Evolutionary conservation across 176 grass and related monocot genomes (phyloP).

Genomic region (Miscanthus lutarioriparius): DNA sequence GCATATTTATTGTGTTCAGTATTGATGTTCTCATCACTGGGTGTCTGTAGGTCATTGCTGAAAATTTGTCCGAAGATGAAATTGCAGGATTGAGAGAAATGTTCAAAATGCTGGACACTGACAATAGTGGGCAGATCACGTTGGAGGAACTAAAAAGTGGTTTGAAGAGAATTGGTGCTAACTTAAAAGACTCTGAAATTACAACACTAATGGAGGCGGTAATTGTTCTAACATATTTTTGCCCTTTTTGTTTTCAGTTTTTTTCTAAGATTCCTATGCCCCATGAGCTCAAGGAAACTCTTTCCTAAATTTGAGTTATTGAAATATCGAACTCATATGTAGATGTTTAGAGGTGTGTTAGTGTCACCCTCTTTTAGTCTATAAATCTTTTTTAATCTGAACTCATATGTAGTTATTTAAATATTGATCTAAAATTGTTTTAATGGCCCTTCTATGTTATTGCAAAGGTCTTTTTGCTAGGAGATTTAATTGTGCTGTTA

Average conservation of each 20-base stretch:
- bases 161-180: constrained; percentile 78
- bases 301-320: constrained; percentile 25
- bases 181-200: constrained; percentile 92
- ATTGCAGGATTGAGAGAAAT: constrained; percentile 93
- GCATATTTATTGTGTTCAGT: constrained; percentile 18
- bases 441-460: constrained; percentile 9
- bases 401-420: background rate
- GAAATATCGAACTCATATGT: constrained; percentile 8
- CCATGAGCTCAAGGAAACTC: constrained; percentile 6
- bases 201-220: constrained; percentile 84
- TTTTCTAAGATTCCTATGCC: constrained; percentile 26
- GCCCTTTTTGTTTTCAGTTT: background rate
- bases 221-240: constrained; percentile 47
- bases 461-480: constrained; percentile 6
- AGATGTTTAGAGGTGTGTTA: constrained; percentile 20
- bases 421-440: constrained; percentile 10
- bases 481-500: background rate
- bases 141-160: constrained; percentile 83
- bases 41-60: constrained; percentile 78
- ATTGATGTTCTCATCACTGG: constrained; percentile 34
- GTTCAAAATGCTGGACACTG: constrained; percentile 97
- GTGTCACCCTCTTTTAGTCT: constrained; percentile 10
- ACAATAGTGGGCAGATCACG: constrained; percentile 97
- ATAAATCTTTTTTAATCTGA: background rate
- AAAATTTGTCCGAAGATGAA: constrained; percentile 92